Conservation (phyloP, 257 asterid species). For the Plantago elongata region DNA sequence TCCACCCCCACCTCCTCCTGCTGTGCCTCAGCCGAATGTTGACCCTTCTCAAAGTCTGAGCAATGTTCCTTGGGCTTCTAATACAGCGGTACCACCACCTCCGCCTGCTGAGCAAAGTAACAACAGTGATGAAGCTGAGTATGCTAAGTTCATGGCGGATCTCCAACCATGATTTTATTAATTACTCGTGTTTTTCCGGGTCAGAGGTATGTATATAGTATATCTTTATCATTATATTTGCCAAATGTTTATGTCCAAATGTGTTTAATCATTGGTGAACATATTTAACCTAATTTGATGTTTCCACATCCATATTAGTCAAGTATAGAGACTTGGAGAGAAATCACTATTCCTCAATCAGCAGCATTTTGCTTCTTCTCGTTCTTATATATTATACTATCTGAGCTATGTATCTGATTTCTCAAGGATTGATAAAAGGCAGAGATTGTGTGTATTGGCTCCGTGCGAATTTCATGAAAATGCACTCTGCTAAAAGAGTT, state of each 20-base stretch:
- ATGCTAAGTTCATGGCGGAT: constrained; percentile 96
- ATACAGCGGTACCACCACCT: constrained; percentile 56
- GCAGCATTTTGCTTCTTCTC: too few relatives aligned
- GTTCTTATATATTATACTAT: too few relatives aligned
- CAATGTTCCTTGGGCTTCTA: constrained; percentile 63
- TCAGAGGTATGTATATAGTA: constrained; percentile 26
- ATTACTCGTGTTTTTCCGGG: constrained; percentile 10
- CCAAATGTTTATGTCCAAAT: background rate
- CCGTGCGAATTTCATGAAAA: too few relatives aligned
- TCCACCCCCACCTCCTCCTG: constrained; percentile 68
- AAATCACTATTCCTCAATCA: too few relatives aligned
- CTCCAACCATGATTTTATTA: constrained; percentile 44
- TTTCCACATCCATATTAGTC: background rate
- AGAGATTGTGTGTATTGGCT: too few relatives aligned
- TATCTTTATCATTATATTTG: background rate
- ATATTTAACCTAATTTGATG: background rate
- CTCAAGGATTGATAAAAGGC: too few relatives aligned
- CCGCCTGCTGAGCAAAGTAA: constrained; percentile 6
- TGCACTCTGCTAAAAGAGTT: too few relatives aligned
- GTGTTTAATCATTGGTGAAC: background rate
- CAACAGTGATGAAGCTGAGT: constrained; percentile 57
- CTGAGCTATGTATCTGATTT: too few relatives aligned
- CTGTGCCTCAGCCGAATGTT: constrained; percentile 23
- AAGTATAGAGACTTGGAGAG: background rate
- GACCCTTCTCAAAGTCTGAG: constrained; percentile 60